Conservation (phyloP, 768 basidiomycete genomes). For the Coprinopsis marcescibilis region DNA sequence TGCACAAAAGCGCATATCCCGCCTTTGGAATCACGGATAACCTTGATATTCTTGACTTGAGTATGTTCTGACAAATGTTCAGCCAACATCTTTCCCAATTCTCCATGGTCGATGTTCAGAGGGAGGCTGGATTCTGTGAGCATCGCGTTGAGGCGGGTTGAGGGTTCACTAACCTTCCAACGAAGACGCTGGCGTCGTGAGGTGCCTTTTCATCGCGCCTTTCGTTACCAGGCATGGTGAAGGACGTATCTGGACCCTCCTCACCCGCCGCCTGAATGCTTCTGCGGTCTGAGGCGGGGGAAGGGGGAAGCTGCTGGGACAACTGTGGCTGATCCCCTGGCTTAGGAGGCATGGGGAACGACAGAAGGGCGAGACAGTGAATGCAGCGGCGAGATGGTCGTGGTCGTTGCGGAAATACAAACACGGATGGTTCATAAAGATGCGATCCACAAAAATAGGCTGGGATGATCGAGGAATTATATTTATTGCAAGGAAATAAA, state of each 20-base stretch:
- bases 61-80: conserved; percentile 64
- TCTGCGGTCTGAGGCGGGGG: conserved; percentile 30
- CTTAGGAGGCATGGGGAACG: conserved; percentile 40
- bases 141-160: conserved; percentile 4
- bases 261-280: conserved; percentile 8
- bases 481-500: neutral
- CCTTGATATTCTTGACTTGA: conserved; percentile 61
- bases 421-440: conserved; percentile 4
- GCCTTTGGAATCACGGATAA: conserved; percentile 70
- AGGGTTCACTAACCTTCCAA: conserved; percentile 57
- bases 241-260: conserved; percentile 13
- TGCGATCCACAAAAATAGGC: neutral
- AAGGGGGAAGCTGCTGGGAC: conserved; percentile 56
- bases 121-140: conserved; percentile 48
- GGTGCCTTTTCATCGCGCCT: conserved; percentile 44
- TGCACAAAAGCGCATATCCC: conserved; percentile 84
- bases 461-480: neutral
- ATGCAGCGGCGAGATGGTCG: conserved; percentile 9
- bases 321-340: conserved; percentile 34
- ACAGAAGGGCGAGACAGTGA: conserved; percentile 15
- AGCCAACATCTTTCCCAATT: conserved; percentile 54
- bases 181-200: conserved; percentile 78
- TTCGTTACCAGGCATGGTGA: conserved; percentile 14
- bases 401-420: neutral
- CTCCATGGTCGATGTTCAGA: conserved; percentile 55